Percentiles rank a stretch among this genome's conserved stretches.
Evolutionary conservation across 1,284 basidiomycete genomes (phyloP).

Genomic region (Kwoniella shivajii): DNA sequence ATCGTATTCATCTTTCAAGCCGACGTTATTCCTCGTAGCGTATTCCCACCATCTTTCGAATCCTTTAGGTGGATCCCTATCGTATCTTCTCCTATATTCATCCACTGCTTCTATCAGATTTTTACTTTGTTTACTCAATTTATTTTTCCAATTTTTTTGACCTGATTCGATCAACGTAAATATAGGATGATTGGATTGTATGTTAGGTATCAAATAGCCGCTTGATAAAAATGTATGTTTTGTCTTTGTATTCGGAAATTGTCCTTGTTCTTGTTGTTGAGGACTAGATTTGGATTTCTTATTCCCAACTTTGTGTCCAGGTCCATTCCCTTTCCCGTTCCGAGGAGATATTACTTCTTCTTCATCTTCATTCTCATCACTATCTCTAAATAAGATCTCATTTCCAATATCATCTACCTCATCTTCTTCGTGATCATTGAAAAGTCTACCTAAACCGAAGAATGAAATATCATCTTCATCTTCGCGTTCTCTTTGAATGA

Average conservation of each 20-base stretch:
- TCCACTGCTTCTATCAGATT: constrained; percentile 53
- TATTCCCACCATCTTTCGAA: constrained; percentile 51
- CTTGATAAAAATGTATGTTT: constrained; percentile 30
- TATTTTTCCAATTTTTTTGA: constrained; percentile 51
- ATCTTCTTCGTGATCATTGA: not conserved
- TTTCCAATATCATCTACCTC: not conserved
- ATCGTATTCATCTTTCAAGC: constrained; percentile 53
- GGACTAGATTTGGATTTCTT: not conserved
- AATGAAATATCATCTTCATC: not conserved
- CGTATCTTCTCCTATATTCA: constrained; percentile 54
- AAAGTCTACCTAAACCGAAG: not conserved
- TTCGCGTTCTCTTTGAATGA: not conserved
- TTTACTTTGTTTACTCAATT: constrained; percentile 49
- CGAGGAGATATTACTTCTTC: not conserved
- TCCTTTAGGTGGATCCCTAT: constrained; percentile 48
- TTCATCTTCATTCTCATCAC: constrained; percentile 3
- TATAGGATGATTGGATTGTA: constrained; percentile 50
- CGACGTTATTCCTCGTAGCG: constrained; percentile 37
- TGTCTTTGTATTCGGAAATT: constrained; percentile 26
- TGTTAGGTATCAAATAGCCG: constrained; percentile 45
- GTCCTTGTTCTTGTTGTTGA: not conserved
- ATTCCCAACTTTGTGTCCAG: not conserved
- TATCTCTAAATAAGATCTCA: not conserved
- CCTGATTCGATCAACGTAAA: constrained; percentile 50
- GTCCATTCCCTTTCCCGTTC: not conserved